These are phyloP conservation scores for Xylaria sp. DNA, from an alignment of 2,329 filamentous ascomycete species.

Conservation along the genomic window DNA sequence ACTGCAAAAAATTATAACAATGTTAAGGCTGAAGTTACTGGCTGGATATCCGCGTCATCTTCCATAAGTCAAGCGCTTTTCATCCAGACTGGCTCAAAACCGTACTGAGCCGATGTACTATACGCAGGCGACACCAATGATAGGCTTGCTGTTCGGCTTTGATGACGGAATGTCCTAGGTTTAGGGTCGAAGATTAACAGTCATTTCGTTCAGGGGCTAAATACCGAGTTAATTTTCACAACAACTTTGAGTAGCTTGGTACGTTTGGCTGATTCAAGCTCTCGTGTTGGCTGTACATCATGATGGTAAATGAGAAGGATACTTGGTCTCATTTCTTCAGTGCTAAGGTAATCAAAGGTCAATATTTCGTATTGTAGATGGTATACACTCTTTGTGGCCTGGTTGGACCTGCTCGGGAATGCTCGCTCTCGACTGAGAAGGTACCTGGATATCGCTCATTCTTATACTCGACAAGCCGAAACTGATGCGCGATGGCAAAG, in stretches of 20 bases:
- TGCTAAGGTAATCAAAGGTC: conserved; percentile 72
- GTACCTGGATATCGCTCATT: conserved; percentile 70
- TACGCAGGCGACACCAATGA: background rate
- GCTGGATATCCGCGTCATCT: too few species aligned
- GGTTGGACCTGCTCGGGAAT: conserved; percentile 64
- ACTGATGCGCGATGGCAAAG: conserved; percentile 32
- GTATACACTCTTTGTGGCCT: conserved; percentile 74
- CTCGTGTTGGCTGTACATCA: conserved; percentile 71
- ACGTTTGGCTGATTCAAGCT: conserved; percentile 16
- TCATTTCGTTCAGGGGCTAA: background rate
- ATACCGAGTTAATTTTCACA: background rate
- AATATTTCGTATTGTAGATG: conserved; percentile 74
- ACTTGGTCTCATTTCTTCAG: conserved; percentile 73
- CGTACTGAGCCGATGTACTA: background rate
- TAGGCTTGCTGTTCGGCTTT: background rate
- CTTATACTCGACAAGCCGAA: conserved; percentile 69
- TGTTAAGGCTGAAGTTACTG: too few species aligned
- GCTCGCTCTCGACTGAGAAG: conserved; percentile 72
- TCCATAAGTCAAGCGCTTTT: too few species aligned
- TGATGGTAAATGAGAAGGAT: conserved; percentile 55
- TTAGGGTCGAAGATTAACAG: background rate
- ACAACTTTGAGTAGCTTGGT: background rate
- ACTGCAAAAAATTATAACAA: too few species aligned
- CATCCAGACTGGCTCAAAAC: too few species aligned
- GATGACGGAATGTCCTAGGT: background rate